Base-by-base conservation (phyloP, 257 asterid genomes). In the Scutellaria galericulata region DNA sequence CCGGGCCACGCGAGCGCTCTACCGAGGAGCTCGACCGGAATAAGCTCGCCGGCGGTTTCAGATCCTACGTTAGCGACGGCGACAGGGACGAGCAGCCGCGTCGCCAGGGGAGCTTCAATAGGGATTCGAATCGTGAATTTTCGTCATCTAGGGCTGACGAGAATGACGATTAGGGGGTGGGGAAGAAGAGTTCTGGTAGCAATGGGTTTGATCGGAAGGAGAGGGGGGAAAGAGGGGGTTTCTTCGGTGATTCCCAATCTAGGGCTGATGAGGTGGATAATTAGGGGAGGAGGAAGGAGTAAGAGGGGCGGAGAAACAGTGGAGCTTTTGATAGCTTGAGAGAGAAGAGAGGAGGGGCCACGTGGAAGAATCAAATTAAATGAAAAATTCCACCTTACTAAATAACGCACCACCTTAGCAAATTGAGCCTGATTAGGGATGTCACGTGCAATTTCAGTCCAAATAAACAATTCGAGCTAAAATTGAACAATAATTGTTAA, bases 111-210 rank as follows among this genome's bases (percentile, higher is more conserved):
- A 71, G 89, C 51, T 87, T 81, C 41, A 78, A 76, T 73, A 78
- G 93, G 58, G 98, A 93, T 31, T 31, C 37, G 37, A 31, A 31
- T 4, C 37, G 37, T 2, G 37, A 31, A 31, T 31, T 31, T 31
- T 1, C 37, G 12, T 78, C 80, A 46, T 90, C 96, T 37, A 88
- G 95, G 72, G 98, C 98, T 11, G 98, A 93, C 47, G 97, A 90
- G 79, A 86, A 39, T 65, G 98, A 87, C 56, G 80, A 89, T 57
- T 93, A 97, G 98, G 97, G 83, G 3, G 84, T 87, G 0, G 79
- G 75, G 7, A 93, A 93, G 92, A 89, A 85, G 56, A 68, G 77
- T 1, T 7, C 81, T 5, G 60, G n/a, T 20, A 76, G 78, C 5
- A 73, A 71, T 45, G 91, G 91, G 37, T 88, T 76, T 42, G 96